Evolutionary conservation across 305 asterid genomes (phyloP), one percentile per base, ranked within the genome.

Genomic region (Euphrasia arctica): DNA sequence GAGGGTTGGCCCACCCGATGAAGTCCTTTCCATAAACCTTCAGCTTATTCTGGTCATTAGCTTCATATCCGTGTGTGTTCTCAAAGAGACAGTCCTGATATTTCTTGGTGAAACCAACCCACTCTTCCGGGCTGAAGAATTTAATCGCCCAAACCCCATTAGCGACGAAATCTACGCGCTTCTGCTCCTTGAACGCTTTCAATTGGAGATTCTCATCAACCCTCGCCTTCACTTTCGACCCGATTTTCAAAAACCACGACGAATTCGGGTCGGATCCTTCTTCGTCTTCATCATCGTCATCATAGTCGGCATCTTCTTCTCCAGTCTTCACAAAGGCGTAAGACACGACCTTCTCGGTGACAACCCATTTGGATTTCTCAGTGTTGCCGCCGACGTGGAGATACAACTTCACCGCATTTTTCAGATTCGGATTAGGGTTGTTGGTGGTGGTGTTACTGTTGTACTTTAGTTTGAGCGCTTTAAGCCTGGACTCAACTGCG

Each of bases 11-110:
- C 99, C 99, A 94, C 18, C 87, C 98, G 0, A 91, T 72, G 60
- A 94, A 94, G 64, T 94, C 99, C 85, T 94, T 94, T 48, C 99
- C 99, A 1, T 86, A 94, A 9, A 94, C 95, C 85, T 90, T 94
- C 56, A 88, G 78, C 80, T 74, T 82, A 60, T 82, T 94, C 43
- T 60, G 93, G 54, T 90, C 92, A 70, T 85, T 93, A 5, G 95
- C 89, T 71, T 90, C 97, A 51, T 77, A 90, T 9, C 95, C 94
- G 72, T 86, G 79, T 8, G 92, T 90, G 56, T 93, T 93, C 88
- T 90, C 95, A 70, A 93, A 93, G 77, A 88, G 63, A 71, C 82
- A 93, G 8, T 75, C 87, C 73, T 86, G 81, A 67, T 80, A 93
- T 49, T 71, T 82, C 54, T 73, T 83, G 70, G 85, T 60, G 48